Base-by-base conservation (phyloP, 768 basidiomycete species). In the Panellus pusillus region DNA sequence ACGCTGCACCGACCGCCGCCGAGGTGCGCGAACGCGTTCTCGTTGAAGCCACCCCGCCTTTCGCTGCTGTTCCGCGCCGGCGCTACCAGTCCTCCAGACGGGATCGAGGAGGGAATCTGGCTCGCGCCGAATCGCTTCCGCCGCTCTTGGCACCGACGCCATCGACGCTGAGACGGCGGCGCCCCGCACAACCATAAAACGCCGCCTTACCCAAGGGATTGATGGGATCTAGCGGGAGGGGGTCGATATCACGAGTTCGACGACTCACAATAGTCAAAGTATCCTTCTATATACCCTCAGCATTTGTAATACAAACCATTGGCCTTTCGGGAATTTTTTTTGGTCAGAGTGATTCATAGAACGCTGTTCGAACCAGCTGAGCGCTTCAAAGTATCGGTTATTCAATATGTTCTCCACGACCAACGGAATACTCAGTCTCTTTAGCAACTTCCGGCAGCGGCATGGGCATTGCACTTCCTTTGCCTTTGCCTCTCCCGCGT, bases 1-100 rank as follows among this genome's bases (percentile, higher is more conserved):
- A 77, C 42, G 75, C 79, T n/a, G 73, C 74, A 3, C 66, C 78
- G 36, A 76, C 82, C 24, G 74, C 74, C 9, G 60, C 68, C 8
- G 80, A 80, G 52, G 24, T 52, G 9, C 38, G 63, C 6, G 62
- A 61, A 38, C 58, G 54, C 32, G 42, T 50, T 24, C 32, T 55
- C 62, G 31, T 44, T 37, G 58, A 55, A 38, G 38, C 29, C 50
- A 43, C 60, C 15, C 28, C 41, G 50, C 19, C 12, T 45, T 48
- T 44, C 46, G 15, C 29, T 1, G 24, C 45, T 15, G 13, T 15
- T 18, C 24, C 39, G 38, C 38, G 40, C 28, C 57, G 37, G 9
- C 57, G 57, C 18, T 53, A 56, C 51, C 54, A 60, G 38, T 60
- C 58, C 54, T 60, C 29, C 54, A 60, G 39, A 45, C 6, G 44